Evolutionary conservation across 2,329 filamentous ascomycete species (phyloP), one percentile per base, ranked within the genome.

Genomic region (Trichoderma koningiopsis): DNA sequence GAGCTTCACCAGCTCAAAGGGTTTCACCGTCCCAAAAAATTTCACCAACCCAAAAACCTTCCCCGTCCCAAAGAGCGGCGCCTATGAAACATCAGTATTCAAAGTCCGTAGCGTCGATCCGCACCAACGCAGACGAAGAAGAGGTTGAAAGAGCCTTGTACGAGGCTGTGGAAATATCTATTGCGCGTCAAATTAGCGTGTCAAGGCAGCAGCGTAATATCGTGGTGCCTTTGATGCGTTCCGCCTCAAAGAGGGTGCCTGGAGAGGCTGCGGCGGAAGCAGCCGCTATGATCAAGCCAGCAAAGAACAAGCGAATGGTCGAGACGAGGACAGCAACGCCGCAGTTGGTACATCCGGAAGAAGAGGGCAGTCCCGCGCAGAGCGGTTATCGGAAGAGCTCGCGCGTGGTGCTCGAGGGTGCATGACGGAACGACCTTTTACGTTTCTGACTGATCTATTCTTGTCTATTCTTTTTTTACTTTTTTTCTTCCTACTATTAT

Each of bases 151-250:
- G 74, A 27, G 82, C 80, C 7, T 77, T 86, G 16, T 56, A 69
- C 40, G 83, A 83, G 55, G 87, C 88, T 1, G 88, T 89, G 4
- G 86, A 91, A 77, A 83, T 90, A 57, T 91, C 88, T 1, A 91
- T 92, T 72, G 89, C 89, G 0, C 83, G 90, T 1, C 89, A 91
- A 76, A 90, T 92, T 72, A 90, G 87, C 72, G 81, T 91, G 31
- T 90, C 88, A 14, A 81, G 85, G 14, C 84, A 88, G 77, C 89
- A 91, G 77, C 82, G 86, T 22, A 84, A 86, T 74, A 79, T 90
- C 71, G 79, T 91, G 22, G 83, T 85, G n/a, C 87, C 87, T 14
- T 78, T 88, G 49, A 81, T 84, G 78, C 27, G 77, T 73, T 63
- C 74, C 68, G 31, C 24, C 75, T 73, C 63, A 73, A 72, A 24